A percentile compares a stretch with the other conserved stretches of the same genome.
phyloP scores from a whole-genome alignment of 805 yeast genomes.

The Candida hispaniensis region DNA sequence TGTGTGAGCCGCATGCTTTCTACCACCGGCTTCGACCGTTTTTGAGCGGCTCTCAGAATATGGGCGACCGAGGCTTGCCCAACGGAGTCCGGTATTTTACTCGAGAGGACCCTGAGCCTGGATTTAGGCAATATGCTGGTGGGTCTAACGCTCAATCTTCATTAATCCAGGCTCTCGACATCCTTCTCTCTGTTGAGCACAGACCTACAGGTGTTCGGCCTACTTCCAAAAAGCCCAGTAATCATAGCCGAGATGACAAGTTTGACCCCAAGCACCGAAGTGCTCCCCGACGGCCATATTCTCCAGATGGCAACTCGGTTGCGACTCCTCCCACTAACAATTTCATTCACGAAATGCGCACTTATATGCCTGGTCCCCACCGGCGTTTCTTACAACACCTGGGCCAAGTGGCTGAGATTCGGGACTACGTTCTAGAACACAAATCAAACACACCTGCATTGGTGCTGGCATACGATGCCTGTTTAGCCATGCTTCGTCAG shows the following conservation, averaged over 20 bases:
- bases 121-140: conserved; percentile 57
- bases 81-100: conserved; percentile 71
- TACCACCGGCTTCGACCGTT: conserved; percentile 80
- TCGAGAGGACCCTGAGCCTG: conserved; percentile 30
- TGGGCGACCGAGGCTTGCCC: conserved; percentile 75
- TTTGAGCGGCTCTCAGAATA: conserved; percentile 89
- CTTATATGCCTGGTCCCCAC: conserved; percentile 85
- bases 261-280: conserved; percentile 16
- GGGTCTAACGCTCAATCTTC: conserved; percentile 94
- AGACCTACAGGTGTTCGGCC: conserved; percentile 58
- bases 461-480: conserved; percentile 70
- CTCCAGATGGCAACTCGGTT: conserved; percentile 23
- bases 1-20: conserved; percentile 90
- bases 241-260: conserved; percentile 17
- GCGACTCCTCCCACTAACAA: conserved; percentile 27
- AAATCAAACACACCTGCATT: conserved; percentile 39
- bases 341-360: conserved; percentile 74
- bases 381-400: conserved; percentile 59
- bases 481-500: conserved; percentile 75
- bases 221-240: conserved; percentile 19
- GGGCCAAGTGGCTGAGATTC: conserved; percentile 45
- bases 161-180: conserved; percentile 75
- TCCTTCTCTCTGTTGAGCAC: conserved; percentile 65
- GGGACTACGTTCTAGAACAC: conserved; percentile 48
- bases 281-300: conserved; percentile 22